A percentile compares a stretch with the other conserved stretches of the same genome.
Evolutionary conservation across 768 basidiomycete genomes (phyloP).

Genomic region (Hydnomerulius pinastri): DNA sequence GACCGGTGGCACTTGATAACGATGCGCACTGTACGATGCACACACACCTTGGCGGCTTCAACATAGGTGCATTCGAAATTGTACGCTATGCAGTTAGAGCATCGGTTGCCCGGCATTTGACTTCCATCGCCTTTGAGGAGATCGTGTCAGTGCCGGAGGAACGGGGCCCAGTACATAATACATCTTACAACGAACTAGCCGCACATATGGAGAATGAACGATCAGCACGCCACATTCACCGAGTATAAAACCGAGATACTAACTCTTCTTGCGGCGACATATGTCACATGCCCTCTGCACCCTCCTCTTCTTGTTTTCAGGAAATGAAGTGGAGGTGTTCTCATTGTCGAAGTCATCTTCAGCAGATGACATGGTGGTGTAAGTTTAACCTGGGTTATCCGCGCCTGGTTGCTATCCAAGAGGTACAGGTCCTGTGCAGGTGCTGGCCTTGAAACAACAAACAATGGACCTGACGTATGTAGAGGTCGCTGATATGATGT

Average conservation of each 20-base stretch:
- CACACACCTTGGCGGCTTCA: constrained; percentile 52
- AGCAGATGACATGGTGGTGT: constrained; percentile 65
- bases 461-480: too few species aligned
- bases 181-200: constrained; percentile 25
- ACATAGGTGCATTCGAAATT: constrained; percentile 55
- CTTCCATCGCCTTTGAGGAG: constrained; percentile 57
- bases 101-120: constrained; percentile 52
- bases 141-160: constrained; percentile 2
- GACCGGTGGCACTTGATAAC: not conserved
- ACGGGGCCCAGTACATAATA: not conserved
- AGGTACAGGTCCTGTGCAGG: too few species aligned
- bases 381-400: too few species aligned
- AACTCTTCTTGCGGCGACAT: constrained; percentile 84
- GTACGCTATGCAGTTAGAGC: constrained; percentile 56
- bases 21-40: not conserved
- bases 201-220: not conserved
- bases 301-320: constrained; percentile 62
- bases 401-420: too few species aligned
- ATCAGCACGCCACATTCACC: constrained; percentile 1
- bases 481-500: too few species aligned
- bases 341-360: constrained; percentile 62
- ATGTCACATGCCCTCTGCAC: constrained; percentile 82
- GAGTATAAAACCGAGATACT: constrained; percentile 21
- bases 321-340: constrained; percentile 22
- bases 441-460: not conserved